Conservation (phyloP, 495 filamentous ascomycete species). For the Xylaria intraflava region DNA sequence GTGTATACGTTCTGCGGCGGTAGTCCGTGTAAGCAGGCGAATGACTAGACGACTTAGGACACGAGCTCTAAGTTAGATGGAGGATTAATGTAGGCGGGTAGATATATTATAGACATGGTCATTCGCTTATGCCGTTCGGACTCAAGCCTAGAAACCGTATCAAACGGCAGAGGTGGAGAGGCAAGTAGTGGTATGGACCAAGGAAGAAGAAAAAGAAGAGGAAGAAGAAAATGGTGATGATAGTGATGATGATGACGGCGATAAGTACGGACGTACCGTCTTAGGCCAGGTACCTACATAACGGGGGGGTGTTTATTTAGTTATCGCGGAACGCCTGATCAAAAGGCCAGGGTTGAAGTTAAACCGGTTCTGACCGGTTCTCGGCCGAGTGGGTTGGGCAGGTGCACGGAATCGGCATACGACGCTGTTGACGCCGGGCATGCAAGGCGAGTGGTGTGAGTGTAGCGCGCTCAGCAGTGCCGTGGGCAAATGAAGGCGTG, state of each 20-base stretch:
- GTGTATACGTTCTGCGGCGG: not conserved
- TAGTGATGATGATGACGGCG: not conserved
- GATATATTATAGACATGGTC: too few relatives aligned
- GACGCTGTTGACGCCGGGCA: not conserved
- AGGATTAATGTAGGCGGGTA: too few relatives aligned
- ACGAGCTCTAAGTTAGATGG: too few relatives aligned
- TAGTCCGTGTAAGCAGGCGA: too few relatives aligned
- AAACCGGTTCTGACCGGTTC: constrained; percentile 2
- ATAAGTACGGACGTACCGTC: not conserved
- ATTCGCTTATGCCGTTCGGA: not conserved
- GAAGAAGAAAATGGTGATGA: constrained; percentile 3
- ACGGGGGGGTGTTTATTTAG: not conserved
- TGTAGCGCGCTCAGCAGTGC: not conserved
- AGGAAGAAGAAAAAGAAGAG: too few relatives aligned
- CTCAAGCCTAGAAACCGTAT: constrained; percentile 4
- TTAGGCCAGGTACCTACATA: too few relatives aligned
- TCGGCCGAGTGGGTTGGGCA: constrained; percentile 9
- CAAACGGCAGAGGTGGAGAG: not conserved
- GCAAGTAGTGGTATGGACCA: not conserved
- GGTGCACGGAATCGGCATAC: too few relatives aligned
- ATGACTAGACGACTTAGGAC: too few relatives aligned
- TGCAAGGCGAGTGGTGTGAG: not conserved
- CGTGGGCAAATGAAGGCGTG: not conserved
- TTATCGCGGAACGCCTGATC: not conserved
- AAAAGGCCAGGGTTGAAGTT: too few relatives aligned